phyloP scores from a whole-genome alignment of 495 filamentous ascomycete species.

The Aspergillus campestris region DNA sequence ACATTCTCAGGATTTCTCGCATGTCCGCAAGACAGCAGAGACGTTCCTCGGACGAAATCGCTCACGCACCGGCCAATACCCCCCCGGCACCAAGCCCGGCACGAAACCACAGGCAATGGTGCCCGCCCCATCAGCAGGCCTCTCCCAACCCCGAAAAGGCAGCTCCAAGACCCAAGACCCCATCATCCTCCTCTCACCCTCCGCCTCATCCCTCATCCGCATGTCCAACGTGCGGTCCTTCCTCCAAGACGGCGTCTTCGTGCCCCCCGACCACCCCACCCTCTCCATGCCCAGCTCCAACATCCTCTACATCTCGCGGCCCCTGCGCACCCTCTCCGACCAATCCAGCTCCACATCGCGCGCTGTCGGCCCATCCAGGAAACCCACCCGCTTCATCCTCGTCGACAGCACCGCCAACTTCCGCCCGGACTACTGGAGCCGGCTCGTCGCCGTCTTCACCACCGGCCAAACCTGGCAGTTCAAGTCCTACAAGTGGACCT shows the following conservation, averaged over 20 bases:
- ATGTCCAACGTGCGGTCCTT: constrained; percentile 96
- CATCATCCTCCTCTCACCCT: constrained; percentile 98
- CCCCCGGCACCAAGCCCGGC: constrained; percentile 34
- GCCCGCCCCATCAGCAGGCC: constrained; percentile 35
- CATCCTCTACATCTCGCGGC: constrained; percentile 75
- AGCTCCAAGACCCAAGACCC: constrained; percentile 65
- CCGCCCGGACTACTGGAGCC: constrained; percentile 95
- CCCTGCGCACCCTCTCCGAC: constrained; percentile 58
- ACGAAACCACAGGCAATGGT: constrained; percentile 26
- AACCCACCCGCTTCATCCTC: constrained; percentile 84
- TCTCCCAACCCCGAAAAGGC: constrained; percentile 33
- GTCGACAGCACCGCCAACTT: constrained; percentile 90
- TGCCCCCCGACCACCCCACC: constrained; percentile 61
- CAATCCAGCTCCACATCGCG: constrained; percentile 19
- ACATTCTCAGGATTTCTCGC: constrained; percentile 72
- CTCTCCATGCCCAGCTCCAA: constrained; percentile 52
- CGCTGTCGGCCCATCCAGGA: constrained; percentile 40
- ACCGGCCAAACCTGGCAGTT: constrained; percentile 99
- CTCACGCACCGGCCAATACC: constrained; percentile 35
- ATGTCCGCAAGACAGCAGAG: constrained; percentile 79
- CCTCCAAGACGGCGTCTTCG: constrained; percentile 76
- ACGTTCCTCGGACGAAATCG: constrained; percentile 64
- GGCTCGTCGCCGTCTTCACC: constrained; percentile 95
- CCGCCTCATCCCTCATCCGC: constrained; percentile 91
- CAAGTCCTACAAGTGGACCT: constrained; percentile 93